Evolutionary conservation across 1,139 yeast species (phyloP).

Genomic region (Casaregolazyma lundiana): DNA sequence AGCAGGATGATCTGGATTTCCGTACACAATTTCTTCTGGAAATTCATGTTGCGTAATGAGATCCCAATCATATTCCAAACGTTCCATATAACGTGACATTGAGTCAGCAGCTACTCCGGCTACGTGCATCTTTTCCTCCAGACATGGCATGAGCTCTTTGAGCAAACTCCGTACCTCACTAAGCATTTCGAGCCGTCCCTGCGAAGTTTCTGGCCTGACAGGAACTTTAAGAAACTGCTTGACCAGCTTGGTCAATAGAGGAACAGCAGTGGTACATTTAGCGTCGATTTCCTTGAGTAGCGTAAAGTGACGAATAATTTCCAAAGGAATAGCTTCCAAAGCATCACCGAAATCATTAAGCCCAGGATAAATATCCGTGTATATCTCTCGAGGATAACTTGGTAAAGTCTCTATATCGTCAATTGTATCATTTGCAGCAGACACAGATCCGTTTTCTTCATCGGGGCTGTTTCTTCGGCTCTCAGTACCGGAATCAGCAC

Average conservation of each 20-base stretch:
- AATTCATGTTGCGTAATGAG: slow-evolving; percentile 67
- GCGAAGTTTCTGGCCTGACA: slow-evolving; percentile 10
- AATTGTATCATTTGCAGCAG: neutral
- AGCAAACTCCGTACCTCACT: slow-evolving; percentile 37
- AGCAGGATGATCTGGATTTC: slow-evolving; percentile 89
- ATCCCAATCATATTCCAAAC: slow-evolving; percentile 75
- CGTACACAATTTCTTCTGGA: slow-evolving; percentile 55
- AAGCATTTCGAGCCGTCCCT: slow-evolving; percentile 35
- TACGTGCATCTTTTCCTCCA: slow-evolving; percentile 97
- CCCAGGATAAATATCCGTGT: slow-evolving; percentile 59
- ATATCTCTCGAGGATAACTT: slow-evolving; percentile 6
- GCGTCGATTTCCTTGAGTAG: slow-evolving; percentile 91
- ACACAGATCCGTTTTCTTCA: slow-evolving; percentile 2
- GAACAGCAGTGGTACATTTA: slow-evolving; percentile 74
- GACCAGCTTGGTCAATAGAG: slow-evolving; percentile 58
- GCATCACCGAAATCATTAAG: slow-evolving; percentile 89
- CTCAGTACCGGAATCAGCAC: slow-evolving; percentile 1
- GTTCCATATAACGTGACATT: slow-evolving; percentile 58
- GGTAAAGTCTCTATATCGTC: neutral
- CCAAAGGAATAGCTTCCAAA: slow-evolving; percentile 83
- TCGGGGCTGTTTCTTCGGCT: neutral
- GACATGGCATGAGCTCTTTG: slow-evolving; percentile 76
- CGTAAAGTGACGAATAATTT: slow-evolving; percentile 79
- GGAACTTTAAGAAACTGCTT: slow-evolving; percentile 39
- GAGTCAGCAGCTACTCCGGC: slow-evolving; percentile 87